A percentile compares a stretch with the other conserved stretches of the same genome.
Evolutionary conservation across 2,329 filamentous ascomycete genomes (phyloP).

Genomic region (Fusarium palustre): DNA sequence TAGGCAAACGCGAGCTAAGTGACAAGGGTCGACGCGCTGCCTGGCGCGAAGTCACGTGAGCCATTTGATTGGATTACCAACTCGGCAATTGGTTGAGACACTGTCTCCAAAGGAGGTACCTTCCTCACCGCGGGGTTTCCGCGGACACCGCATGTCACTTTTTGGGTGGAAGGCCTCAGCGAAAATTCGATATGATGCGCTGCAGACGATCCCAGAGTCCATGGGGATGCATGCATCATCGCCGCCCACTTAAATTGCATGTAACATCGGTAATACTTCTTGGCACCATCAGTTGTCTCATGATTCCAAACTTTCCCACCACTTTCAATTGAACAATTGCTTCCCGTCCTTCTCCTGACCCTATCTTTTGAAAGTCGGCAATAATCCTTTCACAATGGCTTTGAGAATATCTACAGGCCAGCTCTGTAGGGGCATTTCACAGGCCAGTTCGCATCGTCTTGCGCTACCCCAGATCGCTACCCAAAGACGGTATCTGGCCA

Average conservation of each 20-base stretch:
- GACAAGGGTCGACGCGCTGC: slow-evolving; percentile 40
- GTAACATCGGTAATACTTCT: slow-evolving; percentile 35
- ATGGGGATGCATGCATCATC: slow-evolving; percentile 46
- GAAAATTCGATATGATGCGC: slow-evolving; percentile 41
- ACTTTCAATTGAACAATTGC: slow-evolving; percentile 32
- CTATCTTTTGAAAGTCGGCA: background rate
- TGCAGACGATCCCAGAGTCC: slow-evolving; percentile 42
- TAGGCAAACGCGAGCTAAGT: slow-evolving; percentile 50
- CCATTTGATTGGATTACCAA: slow-evolving; percentile 31
- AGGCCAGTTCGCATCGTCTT: slow-evolving; percentile 45
- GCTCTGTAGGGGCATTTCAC: slow-evolving; percentile 47
- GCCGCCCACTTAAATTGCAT: slow-evolving; percentile 32
- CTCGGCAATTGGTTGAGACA: slow-evolving; percentile 45
- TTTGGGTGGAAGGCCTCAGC: slow-evolving; percentile 10
- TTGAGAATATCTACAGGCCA: slow-evolving; percentile 49
- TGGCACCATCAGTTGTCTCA: slow-evolving; percentile 35
- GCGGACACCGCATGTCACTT: background rate
- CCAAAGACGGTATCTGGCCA: slow-evolving; percentile 53
- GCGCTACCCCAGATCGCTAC: slow-evolving; percentile 48
- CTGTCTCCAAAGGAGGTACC: slow-evolving; percentile 28
- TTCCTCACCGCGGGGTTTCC: background rate
- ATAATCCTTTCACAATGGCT: slow-evolving; percentile 47
- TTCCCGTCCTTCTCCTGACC: background rate
- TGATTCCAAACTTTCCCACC: slow-evolving; percentile 32
- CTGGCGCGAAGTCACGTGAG: slow-evolving; percentile 51